Base-by-base conservation (phyloP, 306 rosid species). In the Ceratonia siliqua region DNA sequence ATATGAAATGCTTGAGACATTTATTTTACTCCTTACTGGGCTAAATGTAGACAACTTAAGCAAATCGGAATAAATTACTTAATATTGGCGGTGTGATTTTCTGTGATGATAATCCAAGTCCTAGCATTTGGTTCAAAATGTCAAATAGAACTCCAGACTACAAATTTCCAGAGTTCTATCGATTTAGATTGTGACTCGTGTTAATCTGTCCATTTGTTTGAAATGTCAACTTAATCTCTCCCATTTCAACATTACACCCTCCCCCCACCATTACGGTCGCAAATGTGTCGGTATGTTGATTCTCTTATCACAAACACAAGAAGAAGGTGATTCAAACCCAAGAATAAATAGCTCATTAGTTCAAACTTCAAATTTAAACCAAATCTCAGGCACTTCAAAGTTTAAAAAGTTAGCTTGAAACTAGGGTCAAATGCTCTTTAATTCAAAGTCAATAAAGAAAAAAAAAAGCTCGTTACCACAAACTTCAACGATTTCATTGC, bases 401-500 rank as follows among this genome's bases (percentile, higher is more conserved):
- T 64, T 22, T 0, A 8, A 20, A 14, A 21, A 52, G 14, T 20
- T n/a, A 5, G 15, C 53, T 48, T 48, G 53, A 62, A 42, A 5
- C 14, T 38, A 38, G 5, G 68, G 50, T 21, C 5, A 28, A 62
- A 62, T 62, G 32, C 32, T 62, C 17, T 14, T 45, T 0, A 21
- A 4, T 38, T 62, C 68, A 62, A 62, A 62, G 49, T 12, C 6
- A 48, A 13, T 38, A 1, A 39, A 36, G 15, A 20, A 62, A 9
- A 62, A 62, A 5, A 33, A 33, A 4, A 4, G 67, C 46, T 0
- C 20, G 35, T 43, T 2, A 10, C 43, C 38, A 4, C 68, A 35
- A 62, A 4, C 18, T 62, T 62, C 68, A 62, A 62, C 36, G 49
- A 5, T 20, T 36, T 62, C 68, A 62, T 38, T 20, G 50, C 49